Evolutionary conservation across 768 basidiomycete genomes (phyloP), one percentile per base, ranked within the genome.

Genomic region (Polyporus arcularius): DNA sequence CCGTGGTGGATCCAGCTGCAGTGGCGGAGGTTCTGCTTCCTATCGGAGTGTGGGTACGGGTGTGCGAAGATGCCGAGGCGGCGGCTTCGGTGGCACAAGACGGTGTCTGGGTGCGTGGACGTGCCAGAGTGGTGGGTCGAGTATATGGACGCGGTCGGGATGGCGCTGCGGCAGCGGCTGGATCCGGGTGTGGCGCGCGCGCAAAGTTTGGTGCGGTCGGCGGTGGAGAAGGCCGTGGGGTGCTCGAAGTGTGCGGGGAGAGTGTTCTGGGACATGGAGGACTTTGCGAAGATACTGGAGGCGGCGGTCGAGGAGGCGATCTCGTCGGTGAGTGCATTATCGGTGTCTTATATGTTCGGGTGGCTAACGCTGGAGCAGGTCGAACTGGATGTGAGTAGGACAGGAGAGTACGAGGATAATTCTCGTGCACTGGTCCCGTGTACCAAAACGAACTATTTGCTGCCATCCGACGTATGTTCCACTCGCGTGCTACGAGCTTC

Each of bases 21-120:
- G 47, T 60, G 53, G 59, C 59, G 53, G 46, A 2, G 41, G 54
- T 43, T 55, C 40, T 55, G 59, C 53, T 60, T 60, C 59, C 59
- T 60, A 30, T 50, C 46, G 7, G 46, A 60, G 41, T 55, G 59
- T 54, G 18, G 40, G 40, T 21, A 39, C 15, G 39, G 21, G 21
- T 41, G 40, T 14, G 16, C 18, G 53, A 5, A 12, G 15, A 8
- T 38, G 12, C 51, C 58, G 43, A 18, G 52, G 7, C 51, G 52
- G 32, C 16, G 7, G 28, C 51, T 59, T 3, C 12, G 10, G 32
- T 59, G 58, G 58, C 51, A 46, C 35, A 45, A 48, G 26, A 39
- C 43, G 10, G 26, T 53, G 11, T n/a, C 31, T 35, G 58, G 32
- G 32, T 11, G 4, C 3, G 30, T 53, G 12, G 38, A 21, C 18